Evolutionary conservation across 345 rosid genomes (phyloP), one percentile per base, ranked within the genome.

Genomic region (Combretum micranthum): DNA sequence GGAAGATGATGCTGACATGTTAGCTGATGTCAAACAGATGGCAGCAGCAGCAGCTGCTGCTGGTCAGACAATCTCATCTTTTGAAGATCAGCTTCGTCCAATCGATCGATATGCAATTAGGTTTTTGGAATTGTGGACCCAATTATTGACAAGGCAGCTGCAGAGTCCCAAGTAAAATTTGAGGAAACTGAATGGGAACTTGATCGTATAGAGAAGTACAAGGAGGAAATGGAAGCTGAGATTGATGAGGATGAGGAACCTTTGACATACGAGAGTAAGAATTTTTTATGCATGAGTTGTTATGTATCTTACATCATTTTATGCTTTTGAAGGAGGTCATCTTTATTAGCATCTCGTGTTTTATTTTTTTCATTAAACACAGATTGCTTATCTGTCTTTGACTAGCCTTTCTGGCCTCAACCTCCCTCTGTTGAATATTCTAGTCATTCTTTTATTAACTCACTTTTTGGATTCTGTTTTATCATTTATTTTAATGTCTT

Each of bases 161-260:
- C 65, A 57, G 96, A 83, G 64, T 74, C 86, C 63, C 88, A 87
- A 77, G 82, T 68, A 42, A 75, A 73, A 64, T 82, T 90, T 74
- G 93, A 90, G 69, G 95, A 85, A 84, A 74, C 73, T 56, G 96
- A 90, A 71, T 94, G 99, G 99, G 99, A 94, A 61, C 92, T 94
- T 69, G 97, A 90, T 63, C 90, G 83, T 54, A 84, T 94, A 67
- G 97, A 94, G 69, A 85, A 75, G 78, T 90, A 77, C 68, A 94
- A 94, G 79, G 99, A 90, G 58, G 99, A 94, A 73, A 84, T 94
- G 95, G 99, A 94, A 76, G 99, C 99, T 79, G 99, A 94, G 67
- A 85, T 87, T 70, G 99, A 94, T 69, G 99, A 94, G 59, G 96
- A 87, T 42, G 99, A 94, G 75, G 99, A 94, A 65, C 96, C 99